phyloP scores from a whole-genome alignment of 257 asterid species.

The Lantana camara region DNA sequence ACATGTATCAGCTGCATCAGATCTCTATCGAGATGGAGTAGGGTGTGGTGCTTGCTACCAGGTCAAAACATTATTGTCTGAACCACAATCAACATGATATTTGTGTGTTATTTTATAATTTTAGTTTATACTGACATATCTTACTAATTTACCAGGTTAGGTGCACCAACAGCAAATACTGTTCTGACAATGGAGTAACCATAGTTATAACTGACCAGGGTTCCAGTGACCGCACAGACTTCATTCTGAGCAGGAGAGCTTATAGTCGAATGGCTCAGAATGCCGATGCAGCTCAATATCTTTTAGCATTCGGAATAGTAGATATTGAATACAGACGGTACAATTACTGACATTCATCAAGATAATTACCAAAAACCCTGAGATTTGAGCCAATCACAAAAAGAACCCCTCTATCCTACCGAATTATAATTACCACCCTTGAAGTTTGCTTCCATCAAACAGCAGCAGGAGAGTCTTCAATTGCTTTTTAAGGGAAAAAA shows the following conservation, averaged over 20 bases:
- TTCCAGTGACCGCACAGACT: conserved; percentile 61
- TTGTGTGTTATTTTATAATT: background rate
- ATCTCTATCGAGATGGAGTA: conserved; percentile 65
- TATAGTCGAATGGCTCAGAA: conserved; percentile 71
- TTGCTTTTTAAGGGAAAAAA: too few species aligned
- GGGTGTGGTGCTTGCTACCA: conserved; percentile 91
- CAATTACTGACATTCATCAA: background rate
- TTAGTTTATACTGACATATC: background rate
- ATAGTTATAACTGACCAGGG: conserved; percentile 76
- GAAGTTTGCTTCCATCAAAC: too few species aligned
- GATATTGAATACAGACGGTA: conserved; percentile 73
- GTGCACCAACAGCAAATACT: conserved; percentile 60
- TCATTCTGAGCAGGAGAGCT: conserved; percentile 76
- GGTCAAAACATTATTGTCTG: conserved; percentile 36
- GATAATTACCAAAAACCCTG: background rate
- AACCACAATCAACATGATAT: conserved; percentile 6
- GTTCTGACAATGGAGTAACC: conserved; percentile 69
- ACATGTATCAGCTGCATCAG: conserved; percentile 78
- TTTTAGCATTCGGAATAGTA: conserved; percentile 59
- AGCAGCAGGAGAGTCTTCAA: too few species aligned
- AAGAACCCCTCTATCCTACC: too few species aligned
- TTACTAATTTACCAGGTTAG: conserved; percentile 51
- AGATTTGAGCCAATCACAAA: too few species aligned
- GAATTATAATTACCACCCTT: too few species aligned
- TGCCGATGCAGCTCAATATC: conserved; percentile 57